Conservation (phyloP, 2,329 filamentous ascomycete genomes). For the Apiospora marii region DNA sequence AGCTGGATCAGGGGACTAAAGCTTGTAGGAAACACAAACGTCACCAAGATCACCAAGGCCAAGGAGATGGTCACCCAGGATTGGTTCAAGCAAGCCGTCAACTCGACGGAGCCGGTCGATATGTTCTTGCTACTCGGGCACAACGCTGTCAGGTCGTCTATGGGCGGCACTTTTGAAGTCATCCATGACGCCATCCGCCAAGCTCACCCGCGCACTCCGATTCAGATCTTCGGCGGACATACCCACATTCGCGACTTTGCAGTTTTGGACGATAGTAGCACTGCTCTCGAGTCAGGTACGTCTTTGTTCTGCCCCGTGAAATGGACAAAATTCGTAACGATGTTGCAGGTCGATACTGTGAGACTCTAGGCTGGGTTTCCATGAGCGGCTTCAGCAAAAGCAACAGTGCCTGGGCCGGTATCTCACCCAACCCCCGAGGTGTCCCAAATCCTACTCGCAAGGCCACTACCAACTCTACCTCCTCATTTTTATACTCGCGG, state of each 20-base stretch:
- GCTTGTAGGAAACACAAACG: slow-evolving; percentile 78
- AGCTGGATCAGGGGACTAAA: slow-evolving; percentile 69
- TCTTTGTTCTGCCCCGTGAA: neutral
- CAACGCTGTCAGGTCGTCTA: slow-evolving; percentile 59
- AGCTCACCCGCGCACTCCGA: slow-evolving; percentile 80
- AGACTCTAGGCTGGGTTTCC: slow-evolving; percentile 94
- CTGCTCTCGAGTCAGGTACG: slow-evolving; percentile 63
- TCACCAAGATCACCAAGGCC: slow-evolving; percentile 82
- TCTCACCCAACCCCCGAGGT: slow-evolving; percentile 44
- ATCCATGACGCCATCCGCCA: slow-evolving; percentile 76
- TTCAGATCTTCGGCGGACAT: slow-evolving; percentile 82
- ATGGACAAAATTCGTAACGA: neutral
- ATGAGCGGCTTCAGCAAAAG: slow-evolving; percentile 68
- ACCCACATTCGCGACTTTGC: slow-evolving; percentile 71
- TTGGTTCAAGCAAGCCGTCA: slow-evolving; percentile 89
- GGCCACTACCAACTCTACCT: slow-evolving; percentile 45
- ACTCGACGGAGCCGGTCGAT: slow-evolving; percentile 75
- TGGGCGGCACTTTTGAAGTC: slow-evolving; percentile 51
- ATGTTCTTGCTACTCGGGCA: slow-evolving; percentile 89
- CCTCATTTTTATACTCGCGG: slow-evolving; percentile 68
- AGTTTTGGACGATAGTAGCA: slow-evolving; percentile 68
- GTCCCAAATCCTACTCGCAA: slow-evolving; percentile 47
- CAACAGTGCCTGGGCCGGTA: slow-evolving; percentile 51
- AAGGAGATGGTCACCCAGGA: slow-evolving; percentile 80
- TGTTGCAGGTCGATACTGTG: slow-evolving; percentile 76